Conservation (phyloP, 345 rosid species). For the Arabidopsis arenosa region DNA sequence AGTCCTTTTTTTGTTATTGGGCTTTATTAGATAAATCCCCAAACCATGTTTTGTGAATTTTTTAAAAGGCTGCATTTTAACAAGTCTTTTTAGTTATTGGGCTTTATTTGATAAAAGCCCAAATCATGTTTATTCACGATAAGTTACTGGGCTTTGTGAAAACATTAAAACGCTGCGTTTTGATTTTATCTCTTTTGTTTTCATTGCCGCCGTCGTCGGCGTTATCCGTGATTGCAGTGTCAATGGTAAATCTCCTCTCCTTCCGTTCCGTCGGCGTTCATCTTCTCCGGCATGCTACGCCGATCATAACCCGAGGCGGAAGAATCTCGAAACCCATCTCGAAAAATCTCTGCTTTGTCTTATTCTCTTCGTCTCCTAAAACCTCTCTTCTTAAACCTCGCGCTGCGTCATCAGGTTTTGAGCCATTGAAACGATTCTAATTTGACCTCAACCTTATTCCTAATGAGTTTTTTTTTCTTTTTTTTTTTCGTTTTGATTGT, state of each 20-base stretch:
- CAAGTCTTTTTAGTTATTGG: too few species aligned
- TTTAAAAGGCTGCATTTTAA: constrained; percentile 5
- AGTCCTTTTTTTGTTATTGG: too few species aligned
- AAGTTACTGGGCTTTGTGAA: neutral
- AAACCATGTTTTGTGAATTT: too few species aligned
- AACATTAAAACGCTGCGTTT: neutral
- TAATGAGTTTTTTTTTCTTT: neutral
- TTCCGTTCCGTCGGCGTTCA: constrained; percentile 39
- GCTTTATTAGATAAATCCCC: too few species aligned
- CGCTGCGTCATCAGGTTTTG: constrained; percentile 52
- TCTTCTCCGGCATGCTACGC: constrained; percentile 29
- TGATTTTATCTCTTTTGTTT: neutral
- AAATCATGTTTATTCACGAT: neutral
- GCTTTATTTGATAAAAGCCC: neutral
- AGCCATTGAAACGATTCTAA: neutral
- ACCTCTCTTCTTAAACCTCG: constrained; percentile 51
- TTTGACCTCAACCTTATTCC: neutral
- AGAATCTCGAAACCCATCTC: constrained; percentile 34
- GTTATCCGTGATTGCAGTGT: constrained; percentile 28
- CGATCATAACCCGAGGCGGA: constrained; percentile 8
- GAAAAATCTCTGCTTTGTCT: constrained; percentile 38
- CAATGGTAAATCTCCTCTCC: constrained; percentile 36
- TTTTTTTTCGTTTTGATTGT: neutral
- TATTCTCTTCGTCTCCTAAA: constrained; percentile 46
- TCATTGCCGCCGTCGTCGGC: constrained; percentile 17